Evolutionary conservation across 179 eudicot species (phyloP).

Genomic region (Gypsophila paniculata): DNA sequence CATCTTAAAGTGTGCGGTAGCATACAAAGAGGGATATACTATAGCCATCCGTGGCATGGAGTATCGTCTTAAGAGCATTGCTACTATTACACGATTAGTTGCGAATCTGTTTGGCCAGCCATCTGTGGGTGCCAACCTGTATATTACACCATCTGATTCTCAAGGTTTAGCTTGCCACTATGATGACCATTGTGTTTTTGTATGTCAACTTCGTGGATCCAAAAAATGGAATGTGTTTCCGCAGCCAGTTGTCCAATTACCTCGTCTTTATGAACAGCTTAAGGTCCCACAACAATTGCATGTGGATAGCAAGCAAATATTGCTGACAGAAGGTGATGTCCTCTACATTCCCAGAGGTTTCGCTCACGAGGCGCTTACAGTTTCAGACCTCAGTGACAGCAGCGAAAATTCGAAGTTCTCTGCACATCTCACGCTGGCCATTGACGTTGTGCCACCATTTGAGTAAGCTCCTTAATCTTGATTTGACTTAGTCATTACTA

Average conservation of each 20-base stretch:
- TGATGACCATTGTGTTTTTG: constrained; percentile 88
- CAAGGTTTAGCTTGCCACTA: constrained; percentile 75
- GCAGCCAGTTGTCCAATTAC: constrained; percentile 38
- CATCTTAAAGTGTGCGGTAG: constrained; percentile 59
- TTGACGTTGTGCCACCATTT: constrained; percentile 88
- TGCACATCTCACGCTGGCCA: constrained; percentile 70
- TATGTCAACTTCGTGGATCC: constrained; percentile 65
- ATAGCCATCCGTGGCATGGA: constrained; percentile 82
- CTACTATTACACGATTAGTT: constrained; percentile 50
- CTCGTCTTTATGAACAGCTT: constrained; percentile 65
- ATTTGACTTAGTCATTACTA: not conserved
- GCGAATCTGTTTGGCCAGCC: constrained; percentile 83
- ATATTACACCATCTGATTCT: constrained; percentile 70
- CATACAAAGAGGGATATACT: constrained; percentile 64
- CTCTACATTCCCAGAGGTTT: constrained; percentile 87
- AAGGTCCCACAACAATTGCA: constrained; percentile 25
- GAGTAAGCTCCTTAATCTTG: constrained; percentile 53
- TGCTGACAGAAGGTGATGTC: constrained; percentile 72
- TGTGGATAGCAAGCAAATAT: constrained; percentile 34
- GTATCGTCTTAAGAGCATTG: constrained; percentile 49
- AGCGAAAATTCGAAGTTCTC: constrained; percentile 38
- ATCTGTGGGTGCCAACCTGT: constrained; percentile 73
- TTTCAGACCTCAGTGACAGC: constrained; percentile 27
- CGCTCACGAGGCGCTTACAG: constrained; percentile 72
- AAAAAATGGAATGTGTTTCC: constrained; percentile 62